Percentiles rank a stretch among this genome's conserved stretches.
phyloP scores from a whole-genome alignment of 176 grass and related monocot genomes.

The Cenchrus fungigraminus region DNA sequence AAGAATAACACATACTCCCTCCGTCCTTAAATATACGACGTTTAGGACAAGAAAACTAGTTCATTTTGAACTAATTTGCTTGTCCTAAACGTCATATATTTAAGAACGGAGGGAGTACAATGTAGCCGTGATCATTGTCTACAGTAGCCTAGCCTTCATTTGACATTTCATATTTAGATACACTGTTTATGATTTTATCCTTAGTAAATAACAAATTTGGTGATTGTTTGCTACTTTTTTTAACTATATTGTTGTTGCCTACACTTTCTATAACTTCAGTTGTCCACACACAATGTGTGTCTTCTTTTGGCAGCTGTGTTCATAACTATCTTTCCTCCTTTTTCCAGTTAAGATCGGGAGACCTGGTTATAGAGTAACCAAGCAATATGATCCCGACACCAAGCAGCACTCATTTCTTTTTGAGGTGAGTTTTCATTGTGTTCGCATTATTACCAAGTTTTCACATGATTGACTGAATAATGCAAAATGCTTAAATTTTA shows the following conservation, averaged over 20 bases:
- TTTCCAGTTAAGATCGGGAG: slow-evolving; percentile 97
- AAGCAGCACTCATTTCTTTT: slow-evolving; percentile 95
- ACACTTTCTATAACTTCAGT: not conserved
- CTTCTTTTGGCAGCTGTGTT: slow-evolving; percentile 26
- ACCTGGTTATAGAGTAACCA: slow-evolving; percentile 88
- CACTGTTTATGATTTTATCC: not conserved
- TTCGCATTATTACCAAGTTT: not conserved
- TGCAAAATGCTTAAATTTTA: not conserved
- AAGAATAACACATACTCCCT: not conserved
- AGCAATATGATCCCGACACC: slow-evolving; percentile 87
- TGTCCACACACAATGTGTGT: not conserved
- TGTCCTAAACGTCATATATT: too few relatives aligned
- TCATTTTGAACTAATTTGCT: too few relatives aligned
- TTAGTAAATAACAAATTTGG: not conserved
- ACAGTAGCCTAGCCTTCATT: not conserved
- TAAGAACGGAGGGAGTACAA: too few relatives aligned
- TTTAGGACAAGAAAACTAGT: too few relatives aligned
- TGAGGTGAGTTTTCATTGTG: slow-evolving; percentile 55
- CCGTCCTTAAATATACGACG: too few relatives aligned
- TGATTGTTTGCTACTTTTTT: not conserved
- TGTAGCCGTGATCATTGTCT: not conserved
- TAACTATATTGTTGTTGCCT: not conserved
- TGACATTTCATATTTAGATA: not conserved
- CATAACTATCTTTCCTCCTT: slow-evolving; percentile 35
- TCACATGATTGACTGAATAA: slow-evolving; percentile 9